phyloP scores from a whole-genome alignment of 495 filamentous ascomycete genomes.

The Evernia prunastri region DNA sequence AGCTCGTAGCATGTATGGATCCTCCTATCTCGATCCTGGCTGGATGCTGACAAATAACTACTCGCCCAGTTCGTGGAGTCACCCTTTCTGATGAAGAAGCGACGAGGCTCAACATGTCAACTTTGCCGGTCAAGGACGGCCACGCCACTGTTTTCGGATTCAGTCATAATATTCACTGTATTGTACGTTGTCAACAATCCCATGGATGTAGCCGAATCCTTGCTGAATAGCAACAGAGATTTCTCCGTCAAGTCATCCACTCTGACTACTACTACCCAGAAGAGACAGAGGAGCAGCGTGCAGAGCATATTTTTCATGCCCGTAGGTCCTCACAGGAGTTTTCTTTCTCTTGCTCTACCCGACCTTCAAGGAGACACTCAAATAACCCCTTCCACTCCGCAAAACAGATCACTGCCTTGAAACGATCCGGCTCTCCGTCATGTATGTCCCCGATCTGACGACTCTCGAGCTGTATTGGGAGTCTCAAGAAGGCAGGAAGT shows the following conservation, averaged over 20 bases:
- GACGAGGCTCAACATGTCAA: not conserved
- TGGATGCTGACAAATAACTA: not conserved
- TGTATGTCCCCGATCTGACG: not conserved
- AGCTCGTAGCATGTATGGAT: not conserved
- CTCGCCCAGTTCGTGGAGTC: not conserved
- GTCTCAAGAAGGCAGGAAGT: not conserved
- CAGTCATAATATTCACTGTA: not conserved
- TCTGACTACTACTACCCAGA: not conserved
- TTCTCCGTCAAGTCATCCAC: not conserved
- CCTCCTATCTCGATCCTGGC: not conserved
- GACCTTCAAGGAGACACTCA: not conserved
- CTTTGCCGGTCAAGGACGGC: not conserved
- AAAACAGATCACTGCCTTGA: not conserved
- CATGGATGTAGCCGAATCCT: not conserved
- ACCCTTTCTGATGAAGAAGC: not conserved
- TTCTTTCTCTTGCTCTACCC: not conserved
- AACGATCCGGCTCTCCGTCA: not conserved
- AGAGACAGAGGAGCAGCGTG: not conserved
- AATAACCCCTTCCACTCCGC: not conserved
- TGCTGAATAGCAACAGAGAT: not conserved
- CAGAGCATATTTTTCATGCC: not conserved
- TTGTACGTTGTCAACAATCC: not conserved
- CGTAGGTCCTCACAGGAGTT: not conserved
- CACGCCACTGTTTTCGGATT: not conserved
- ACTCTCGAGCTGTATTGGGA: not conserved